These are phyloP conservation scores for Oldenlandia corymbosa DNA, from an alignment of 257 asterid species.

Conservation along the genomic window DNA sequence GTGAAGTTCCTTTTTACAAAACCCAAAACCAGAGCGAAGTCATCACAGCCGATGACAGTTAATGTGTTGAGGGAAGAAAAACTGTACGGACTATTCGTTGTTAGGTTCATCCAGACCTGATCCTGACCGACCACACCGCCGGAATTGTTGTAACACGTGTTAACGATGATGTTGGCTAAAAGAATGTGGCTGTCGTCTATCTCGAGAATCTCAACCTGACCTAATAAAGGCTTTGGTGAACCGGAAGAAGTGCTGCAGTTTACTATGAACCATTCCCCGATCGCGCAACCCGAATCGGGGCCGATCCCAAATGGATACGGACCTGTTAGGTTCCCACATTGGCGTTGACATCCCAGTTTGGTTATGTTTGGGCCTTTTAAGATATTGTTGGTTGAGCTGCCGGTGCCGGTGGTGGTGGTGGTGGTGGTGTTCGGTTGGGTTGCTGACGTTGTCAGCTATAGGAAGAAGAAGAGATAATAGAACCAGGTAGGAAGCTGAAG, in stretches of 20 bases:
- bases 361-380: constrained; percentile 25
- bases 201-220: constrained; percentile 25
- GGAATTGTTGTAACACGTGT: constrained; percentile 40
- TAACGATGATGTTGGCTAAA: constrained; percentile 35
- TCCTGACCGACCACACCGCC: constrained; percentile 19
- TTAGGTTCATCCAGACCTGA: constrained; percentile 26
- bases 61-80: constrained; percentile 51
- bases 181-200: constrained; percentile 52
- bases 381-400: constrained; percentile 16
- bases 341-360: constrained; percentile 30
- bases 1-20: constrained; percentile 21
- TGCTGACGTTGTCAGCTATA: constrained; percentile 15
- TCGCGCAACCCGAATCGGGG: constrained; percentile 32
- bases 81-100: constrained; percentile 30
- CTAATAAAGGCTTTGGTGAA: constrained; percentile 40
- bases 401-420: too few relatives aligned
- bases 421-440: constrained; percentile 23
- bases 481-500: too few relatives aligned
- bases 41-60: constrained; percentile 64
- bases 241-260: constrained; percentile 40
- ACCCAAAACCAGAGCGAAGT: constrained; percentile 31
- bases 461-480: constrained; percentile 15
- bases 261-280: constrained; percentile 24
- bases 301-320: constrained; percentile 44
- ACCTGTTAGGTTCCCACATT: constrained; percentile 35